phyloP scores from a whole-genome alignment of 305 asterid genomes.

The Plantago rigida region DNA sequence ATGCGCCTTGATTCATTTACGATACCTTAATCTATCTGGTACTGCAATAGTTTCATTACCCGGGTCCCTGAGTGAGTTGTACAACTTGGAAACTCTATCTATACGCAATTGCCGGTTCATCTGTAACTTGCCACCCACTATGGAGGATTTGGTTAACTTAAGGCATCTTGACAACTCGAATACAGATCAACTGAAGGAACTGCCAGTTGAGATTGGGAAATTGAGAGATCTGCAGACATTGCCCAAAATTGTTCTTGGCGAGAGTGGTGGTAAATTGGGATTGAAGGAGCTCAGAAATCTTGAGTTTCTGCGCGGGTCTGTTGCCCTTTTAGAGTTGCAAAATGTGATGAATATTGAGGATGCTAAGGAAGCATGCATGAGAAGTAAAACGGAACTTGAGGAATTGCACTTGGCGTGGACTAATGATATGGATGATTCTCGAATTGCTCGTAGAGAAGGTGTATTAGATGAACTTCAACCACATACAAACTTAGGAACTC shows the following conservation, averaged over 20 bases:
- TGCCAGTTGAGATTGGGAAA: slow-evolving; percentile 34
- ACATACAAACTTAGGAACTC: slow-evolving; percentile 34
- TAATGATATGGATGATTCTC: slow-evolving; percentile 22
- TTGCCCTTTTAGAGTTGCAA: slow-evolving; percentile 28
- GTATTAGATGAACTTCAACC: slow-evolving; percentile 40
- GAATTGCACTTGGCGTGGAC: slow-evolving; percentile 30
- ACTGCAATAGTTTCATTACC: slow-evolving; percentile 28
- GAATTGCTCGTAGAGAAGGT: slow-evolving; percentile 25
- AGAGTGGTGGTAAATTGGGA: slow-evolving; percentile 27
- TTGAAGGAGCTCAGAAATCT: slow-evolving; percentile 32
- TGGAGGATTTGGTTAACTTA: slow-evolving; percentile 32
- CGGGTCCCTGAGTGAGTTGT: slow-evolving; percentile 22
- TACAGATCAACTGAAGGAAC: slow-evolving; percentile 31
- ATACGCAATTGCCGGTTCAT: slow-evolving; percentile 31
- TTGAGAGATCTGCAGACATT: slow-evolving; percentile 33
- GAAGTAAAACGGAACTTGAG: slow-evolving; percentile 24
- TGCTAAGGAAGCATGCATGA: slow-evolving; percentile 27
- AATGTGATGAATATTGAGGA: slow-evolving; percentile 25
- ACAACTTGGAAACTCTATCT: slow-evolving; percentile 31
- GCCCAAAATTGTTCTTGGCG: slow-evolving; percentile 32
- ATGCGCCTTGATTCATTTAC: slow-evolving; percentile 32
- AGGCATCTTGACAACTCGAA: slow-evolving; percentile 42
- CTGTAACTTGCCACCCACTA: slow-evolving; percentile 26
- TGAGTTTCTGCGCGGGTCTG: slow-evolving; percentile 25
- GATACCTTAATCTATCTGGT: slow-evolving; percentile 30